These are phyloP conservation scores for Arxiozyma heterogenica DNA, from an alignment of 1,139 yeast species.

Conservation along the genomic window DNA sequence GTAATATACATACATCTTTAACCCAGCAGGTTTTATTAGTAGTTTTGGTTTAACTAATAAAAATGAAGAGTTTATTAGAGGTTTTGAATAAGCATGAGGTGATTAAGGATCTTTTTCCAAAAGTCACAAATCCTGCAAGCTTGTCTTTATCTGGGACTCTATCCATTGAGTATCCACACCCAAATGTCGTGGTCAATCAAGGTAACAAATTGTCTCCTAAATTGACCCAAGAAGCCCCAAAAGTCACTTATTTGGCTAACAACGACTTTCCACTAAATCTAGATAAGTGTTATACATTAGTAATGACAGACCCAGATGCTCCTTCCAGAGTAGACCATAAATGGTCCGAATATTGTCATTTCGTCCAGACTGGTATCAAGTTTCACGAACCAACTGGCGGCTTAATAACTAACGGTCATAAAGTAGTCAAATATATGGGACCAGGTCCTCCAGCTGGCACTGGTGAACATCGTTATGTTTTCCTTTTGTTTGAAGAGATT, in stretches of 20 bases:
- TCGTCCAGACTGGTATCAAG: conserved; percentile 56
- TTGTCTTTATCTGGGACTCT: conserved; percentile 26
- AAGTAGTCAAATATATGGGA: conserved; percentile 48
- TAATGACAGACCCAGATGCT: conserved; percentile 89
- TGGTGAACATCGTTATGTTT: conserved; percentile 75
- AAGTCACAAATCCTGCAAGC: not conserved
- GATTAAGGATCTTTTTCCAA: conserved; percentile 26
- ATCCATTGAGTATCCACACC: conserved; percentile 39
- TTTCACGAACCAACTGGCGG: conserved; percentile 10
- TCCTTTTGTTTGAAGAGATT: conserved; percentile 61
- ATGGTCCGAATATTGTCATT: conserved; percentile 86
- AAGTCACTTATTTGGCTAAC: conserved; percentile 43
- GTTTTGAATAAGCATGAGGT: conserved; percentile 26
- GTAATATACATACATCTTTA: too few relatives aligned
- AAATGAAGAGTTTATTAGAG: conserved; percentile 8
- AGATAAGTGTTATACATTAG: conserved; percentile 48
- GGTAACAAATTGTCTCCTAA: conserved; percentile 63
- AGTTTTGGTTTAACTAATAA: not conserved
- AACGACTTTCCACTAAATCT: conserved; percentile 38
- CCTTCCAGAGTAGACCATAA: conserved; percentile 73
- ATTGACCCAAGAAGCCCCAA: conserved; percentile 59
- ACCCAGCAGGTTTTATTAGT: not conserved
- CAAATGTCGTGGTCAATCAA: conserved; percentile 57
- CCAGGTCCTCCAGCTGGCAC: conserved; percentile 83
- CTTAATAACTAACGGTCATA: conserved; percentile 21